Percentiles rank a stretch among this genome's conserved stretches.
phyloP scores from a whole-genome alignment of 78 protist species.

The Dictyostelium discoideum region DNA sequence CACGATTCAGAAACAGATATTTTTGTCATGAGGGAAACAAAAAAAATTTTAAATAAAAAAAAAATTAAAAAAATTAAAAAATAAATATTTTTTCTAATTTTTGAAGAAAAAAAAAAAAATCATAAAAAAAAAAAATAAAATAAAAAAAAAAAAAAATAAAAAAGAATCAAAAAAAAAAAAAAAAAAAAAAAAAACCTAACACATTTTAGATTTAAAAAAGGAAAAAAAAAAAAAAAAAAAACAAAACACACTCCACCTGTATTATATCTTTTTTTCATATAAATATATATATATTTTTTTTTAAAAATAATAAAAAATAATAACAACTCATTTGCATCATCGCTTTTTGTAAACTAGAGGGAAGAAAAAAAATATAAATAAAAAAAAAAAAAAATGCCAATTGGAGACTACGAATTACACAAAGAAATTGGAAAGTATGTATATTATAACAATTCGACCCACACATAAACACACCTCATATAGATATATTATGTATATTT shows the following conservation, averaged over 20 bases:
- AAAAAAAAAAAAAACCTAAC: too few species aligned
- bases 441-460: neutral
- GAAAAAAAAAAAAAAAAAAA: neutral
- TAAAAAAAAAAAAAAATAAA: too few species aligned
- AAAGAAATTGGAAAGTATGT: slow-evolving; percentile 76
- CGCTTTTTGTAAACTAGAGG: neutral
- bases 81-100: too few species aligned
- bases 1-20: neutral
- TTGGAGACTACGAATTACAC: slow-evolving; percentile 67
- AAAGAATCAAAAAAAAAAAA: too few species aligned
- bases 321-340: neutral
- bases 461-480: neutral
- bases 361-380: neutral
- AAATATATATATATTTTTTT: too few species aligned
- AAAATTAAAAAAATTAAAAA: too few species aligned
- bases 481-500: neutral
- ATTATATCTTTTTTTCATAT: neutral
- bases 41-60: too few species aligned
- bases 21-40: neutral
- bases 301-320: neutral
- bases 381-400: slow-evolving; percentile 27
- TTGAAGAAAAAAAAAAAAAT: neutral
- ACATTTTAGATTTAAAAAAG: neutral
- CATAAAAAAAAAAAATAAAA: neutral
- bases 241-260: neutral